A percentile compares a stretch with the other conserved stretches of the same genome.
Evolutionary conservation across 257 asterid species (phyloP).

Genomic region (Solanum pimpinellifolium): DNA sequence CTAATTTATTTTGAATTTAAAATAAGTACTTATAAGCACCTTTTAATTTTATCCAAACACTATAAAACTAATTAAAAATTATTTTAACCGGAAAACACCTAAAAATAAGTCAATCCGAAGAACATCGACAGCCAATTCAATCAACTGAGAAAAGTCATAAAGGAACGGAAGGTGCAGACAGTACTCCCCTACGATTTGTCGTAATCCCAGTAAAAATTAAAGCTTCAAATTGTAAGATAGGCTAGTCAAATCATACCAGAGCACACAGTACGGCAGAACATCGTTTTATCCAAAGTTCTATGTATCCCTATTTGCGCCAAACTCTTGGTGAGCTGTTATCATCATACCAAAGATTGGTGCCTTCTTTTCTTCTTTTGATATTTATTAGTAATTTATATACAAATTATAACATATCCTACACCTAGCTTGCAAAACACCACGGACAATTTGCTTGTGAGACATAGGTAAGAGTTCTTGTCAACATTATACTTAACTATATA

Average conservation of each 20-base stretch:
- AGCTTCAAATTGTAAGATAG: background rate
- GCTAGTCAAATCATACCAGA: background rate
- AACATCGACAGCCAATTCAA: background rate
- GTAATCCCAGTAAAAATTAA: background rate
- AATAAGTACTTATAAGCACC: fast-evolving
- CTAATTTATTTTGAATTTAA: too few species aligned
- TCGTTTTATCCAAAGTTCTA: background rate
- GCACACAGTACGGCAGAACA: background rate
- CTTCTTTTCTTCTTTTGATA: background rate
- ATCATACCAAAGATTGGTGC: background rate
- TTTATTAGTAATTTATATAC: background rate
- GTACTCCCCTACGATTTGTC: background rate
- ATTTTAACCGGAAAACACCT: fast-evolving
- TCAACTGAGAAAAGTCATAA: background rate
- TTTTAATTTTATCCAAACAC: too few species aligned
- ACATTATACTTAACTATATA: background rate
- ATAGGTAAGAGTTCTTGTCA: background rate
- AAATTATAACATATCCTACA: background rate
- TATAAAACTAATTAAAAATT: too few species aligned
- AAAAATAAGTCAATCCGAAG: too few species aligned
- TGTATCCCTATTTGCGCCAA: background rate
- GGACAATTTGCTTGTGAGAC: background rate
- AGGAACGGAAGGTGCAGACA: background rate
- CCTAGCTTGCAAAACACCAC: background rate
- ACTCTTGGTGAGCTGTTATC: background rate